Evolutionary conservation across 2,329 filamentous ascomycete species (phyloP).

Genomic region (Talaromyces rugulosus): DNA sequence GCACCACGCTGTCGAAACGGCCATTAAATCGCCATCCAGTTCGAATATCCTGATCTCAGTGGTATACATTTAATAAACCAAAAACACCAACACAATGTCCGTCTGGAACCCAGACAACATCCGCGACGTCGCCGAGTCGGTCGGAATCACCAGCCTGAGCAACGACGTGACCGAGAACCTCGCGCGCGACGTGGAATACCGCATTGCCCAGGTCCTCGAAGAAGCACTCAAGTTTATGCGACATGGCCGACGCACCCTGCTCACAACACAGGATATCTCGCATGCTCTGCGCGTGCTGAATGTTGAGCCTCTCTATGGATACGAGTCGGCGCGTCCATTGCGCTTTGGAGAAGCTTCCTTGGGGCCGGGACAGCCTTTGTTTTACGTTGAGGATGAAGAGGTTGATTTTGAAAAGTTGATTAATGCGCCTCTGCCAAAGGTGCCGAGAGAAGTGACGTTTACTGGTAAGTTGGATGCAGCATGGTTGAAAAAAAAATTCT

Average conservation of each 20-base stretch:
- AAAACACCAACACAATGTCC: conserved; percentile 41
- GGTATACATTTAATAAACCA: too few species aligned
- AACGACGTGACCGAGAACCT: conserved; percentile 85
- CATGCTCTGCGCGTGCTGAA: conserved; percentile 82
- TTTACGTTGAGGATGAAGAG: conserved; percentile 97
- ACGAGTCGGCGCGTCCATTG: conserved; percentile 84
- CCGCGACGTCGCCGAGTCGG: conserved; percentile 90
- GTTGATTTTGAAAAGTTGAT: conserved; percentile 99
- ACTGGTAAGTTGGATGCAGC: conserved; percentile 58
- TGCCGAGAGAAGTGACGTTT: conserved; percentile 86
- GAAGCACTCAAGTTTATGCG: conserved; percentile 97
- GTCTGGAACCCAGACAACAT: conserved; percentile 98
- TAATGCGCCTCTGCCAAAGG: conserved; percentile 90
- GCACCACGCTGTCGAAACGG: background rate
- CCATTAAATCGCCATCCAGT: background rate
- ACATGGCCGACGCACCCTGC: conserved; percentile 75
- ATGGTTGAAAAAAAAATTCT: background rate
- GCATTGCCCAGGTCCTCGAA: conserved; percentile 86
- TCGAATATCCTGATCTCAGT: background rate
- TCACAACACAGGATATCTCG: conserved; percentile 85
- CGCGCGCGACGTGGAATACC: conserved; percentile 91
- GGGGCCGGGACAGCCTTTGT: conserved; percentile 88
- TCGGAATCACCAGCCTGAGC: conserved; percentile 75
- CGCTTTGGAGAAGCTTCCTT: conserved; percentile 91
- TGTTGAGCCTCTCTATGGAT: conserved; percentile 92